Evolutionary conservation across 2,329 filamentous ascomycete genomes (phyloP).

Genomic region (Cladophialophora chaetospira): DNA sequence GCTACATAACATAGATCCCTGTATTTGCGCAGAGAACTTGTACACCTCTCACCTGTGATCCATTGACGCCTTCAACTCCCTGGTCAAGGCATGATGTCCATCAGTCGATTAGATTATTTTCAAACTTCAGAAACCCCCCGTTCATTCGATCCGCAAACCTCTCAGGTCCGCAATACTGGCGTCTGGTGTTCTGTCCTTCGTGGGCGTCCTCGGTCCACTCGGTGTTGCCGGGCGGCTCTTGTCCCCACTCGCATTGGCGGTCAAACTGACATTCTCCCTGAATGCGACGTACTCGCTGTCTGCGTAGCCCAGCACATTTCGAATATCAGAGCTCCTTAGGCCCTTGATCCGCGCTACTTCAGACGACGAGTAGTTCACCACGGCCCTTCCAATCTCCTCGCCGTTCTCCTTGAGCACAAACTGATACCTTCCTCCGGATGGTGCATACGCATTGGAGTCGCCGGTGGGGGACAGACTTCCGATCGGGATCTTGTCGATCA

Average conservation of each 20-base stretch:
- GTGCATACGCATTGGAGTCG: slow-evolving; percentile 14
- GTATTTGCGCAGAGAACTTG: not conserved
- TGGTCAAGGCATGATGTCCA: no score
- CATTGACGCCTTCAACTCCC: no score
- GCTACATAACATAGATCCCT: not conserved
- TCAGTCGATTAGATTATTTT: no score
- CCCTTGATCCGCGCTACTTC: slow-evolving; percentile 87
- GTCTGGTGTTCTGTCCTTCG: slow-evolving; percentile 26
- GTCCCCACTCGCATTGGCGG: slow-evolving; percentile 7
- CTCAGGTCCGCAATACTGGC: slow-evolving; percentile 28
- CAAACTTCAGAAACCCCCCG: no score
- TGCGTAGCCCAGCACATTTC: slow-evolving; percentile 79
- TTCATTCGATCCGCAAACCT: slow-evolving; percentile 2
- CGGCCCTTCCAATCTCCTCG: slow-evolving; percentile 78
- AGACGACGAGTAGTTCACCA: slow-evolving; percentile 88
- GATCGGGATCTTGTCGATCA: slow-evolving; percentile 63
- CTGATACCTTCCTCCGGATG: slow-evolving; percentile 4
- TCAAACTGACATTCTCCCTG: slow-evolving; percentile 80
- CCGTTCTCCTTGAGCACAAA: slow-evolving; percentile 44
- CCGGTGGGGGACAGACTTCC: slow-evolving; percentile 38
- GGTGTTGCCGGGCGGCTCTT: slow-evolving; percentile 31
- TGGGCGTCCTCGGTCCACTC: slow-evolving; percentile 21
- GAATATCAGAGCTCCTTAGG: slow-evolving; percentile 77
- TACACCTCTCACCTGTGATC: no score
- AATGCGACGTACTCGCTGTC: slow-evolving; percentile 93